Base-by-base conservation (phyloP, 495 filamentous ascomycete species). In the Viridothelium virens region DNA sequence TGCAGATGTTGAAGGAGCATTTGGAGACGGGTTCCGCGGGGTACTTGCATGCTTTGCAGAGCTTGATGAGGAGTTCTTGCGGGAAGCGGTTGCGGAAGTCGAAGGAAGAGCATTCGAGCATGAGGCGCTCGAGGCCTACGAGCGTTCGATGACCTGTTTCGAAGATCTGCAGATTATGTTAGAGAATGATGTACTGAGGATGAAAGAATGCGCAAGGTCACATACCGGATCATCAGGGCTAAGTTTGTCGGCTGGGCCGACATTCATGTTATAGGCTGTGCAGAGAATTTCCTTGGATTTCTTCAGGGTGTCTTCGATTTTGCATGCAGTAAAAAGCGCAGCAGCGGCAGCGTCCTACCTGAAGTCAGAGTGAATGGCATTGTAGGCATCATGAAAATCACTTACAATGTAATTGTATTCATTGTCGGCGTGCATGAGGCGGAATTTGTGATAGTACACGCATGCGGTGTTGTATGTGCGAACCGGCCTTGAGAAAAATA, bases 251-350 rank as follows among this genome's bases (percentile, higher is more conserved):
- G 85, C 80, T 10, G 86, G 80, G 9, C 87, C 66, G 37, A 84
- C 77, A 72, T 90, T 91, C 25, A 96, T 76, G 69, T 97, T 97
- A 78, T 92, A 90, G 3, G 89, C 87, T 6, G 92, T 92, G 67
- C 90, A 94, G 4, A 97, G 80, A 66, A 98, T 94, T 64, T 98
- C 94, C 62, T 85, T 85, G 18, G 91, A 96, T 78, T 97, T 97
- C 78, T 98, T 97, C 59, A 97, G 81, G 1, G 94, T 97, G 74
- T 98, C 94, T 73, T 98, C 94, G 56, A 93, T 91, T 76, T 98
- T 98, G 83, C 93, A 97, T 44, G 92, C 92, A 18, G 89, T 87
- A 71, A 97, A 93, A 38, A 98, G 80, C 38, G 90, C 86, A 12
- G 94, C 92, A 0, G 92, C 84, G 2, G 92, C 90, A 3, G 91